phyloP scores from a whole-genome alignment of 306 rosid species.

The Erythrophleum fordii region DNA sequence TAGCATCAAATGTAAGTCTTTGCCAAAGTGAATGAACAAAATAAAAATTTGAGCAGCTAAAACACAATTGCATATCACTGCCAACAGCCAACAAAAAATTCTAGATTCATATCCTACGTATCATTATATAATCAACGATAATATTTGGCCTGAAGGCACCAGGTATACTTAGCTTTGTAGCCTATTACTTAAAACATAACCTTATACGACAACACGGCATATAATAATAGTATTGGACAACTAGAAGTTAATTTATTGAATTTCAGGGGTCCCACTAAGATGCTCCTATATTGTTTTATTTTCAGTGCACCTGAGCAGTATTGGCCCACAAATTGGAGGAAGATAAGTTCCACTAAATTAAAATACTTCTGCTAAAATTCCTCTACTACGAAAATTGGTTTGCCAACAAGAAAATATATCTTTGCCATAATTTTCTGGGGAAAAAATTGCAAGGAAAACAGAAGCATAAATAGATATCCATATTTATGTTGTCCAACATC shows the following conservation, averaged over 20 bases:
- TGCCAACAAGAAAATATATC: background rate
- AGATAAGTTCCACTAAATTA: background rate
- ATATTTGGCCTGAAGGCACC: conserved; percentile 8
- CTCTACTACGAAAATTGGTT: background rate
- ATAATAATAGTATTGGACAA: background rate
- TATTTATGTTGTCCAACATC: background rate
- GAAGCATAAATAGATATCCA: background rate
- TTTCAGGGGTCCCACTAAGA: background rate
- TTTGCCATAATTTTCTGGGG: background rate
- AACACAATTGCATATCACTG: conserved; percentile 8
- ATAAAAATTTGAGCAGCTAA: conserved; percentile 19
- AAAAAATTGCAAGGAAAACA: background rate
- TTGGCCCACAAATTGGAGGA: background rate
- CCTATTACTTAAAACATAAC: background rate
- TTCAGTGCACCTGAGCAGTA: background rate
- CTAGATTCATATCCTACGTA: conserved; percentile 11
- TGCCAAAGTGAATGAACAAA: conserved; percentile 24
- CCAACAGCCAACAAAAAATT: background rate
- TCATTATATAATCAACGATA: background rate
- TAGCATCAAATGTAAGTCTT: conserved; percentile 21
- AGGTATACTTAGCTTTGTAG: conserved; percentile 12
- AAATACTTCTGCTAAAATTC: background rate
- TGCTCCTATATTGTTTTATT: background rate
- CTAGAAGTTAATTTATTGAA: background rate
- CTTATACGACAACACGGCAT: background rate